Percentiles rank a stretch among this genome's conserved stretches.
Conservation (phyloP, 495 filamentous ascomycete species). For the Aspergillus hancockii region DNA sequence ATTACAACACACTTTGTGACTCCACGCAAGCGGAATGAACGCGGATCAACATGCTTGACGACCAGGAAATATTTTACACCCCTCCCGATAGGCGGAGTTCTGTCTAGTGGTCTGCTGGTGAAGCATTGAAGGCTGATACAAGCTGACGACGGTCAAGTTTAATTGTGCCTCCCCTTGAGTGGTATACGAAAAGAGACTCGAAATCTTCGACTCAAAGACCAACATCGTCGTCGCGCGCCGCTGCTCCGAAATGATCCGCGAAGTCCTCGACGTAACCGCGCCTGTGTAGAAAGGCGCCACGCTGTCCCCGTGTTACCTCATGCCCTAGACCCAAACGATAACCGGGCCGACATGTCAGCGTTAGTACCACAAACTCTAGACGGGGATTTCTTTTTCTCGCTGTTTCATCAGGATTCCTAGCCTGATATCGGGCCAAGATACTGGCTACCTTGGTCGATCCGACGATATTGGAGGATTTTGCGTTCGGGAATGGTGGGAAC, state of each 20-base stretch:
- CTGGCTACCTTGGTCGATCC: slow-evolving; percentile 29
- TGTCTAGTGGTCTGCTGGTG: too few relatives aligned
- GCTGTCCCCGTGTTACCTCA: not conserved
- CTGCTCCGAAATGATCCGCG: slow-evolving; percentile 29
- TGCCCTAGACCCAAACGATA: not conserved
- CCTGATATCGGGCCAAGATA: slow-evolving; percentile 26
- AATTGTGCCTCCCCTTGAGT: too few relatives aligned
- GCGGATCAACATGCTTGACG: too few relatives aligned
- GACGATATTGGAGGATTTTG: slow-evolving; percentile 31
- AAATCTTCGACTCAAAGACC: slow-evolving; percentile 31
- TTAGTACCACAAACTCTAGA: slow-evolving; percentile 6
- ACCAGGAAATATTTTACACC: too few relatives aligned
- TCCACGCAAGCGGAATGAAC: too few relatives aligned
- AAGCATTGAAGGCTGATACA: too few relatives aligned
- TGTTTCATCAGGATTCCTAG: slow-evolving; percentile 24
- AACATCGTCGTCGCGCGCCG: slow-evolving; percentile 30
- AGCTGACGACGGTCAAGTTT: too few relatives aligned
- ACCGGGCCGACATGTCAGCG: not conserved
- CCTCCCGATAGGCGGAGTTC: too few relatives aligned
- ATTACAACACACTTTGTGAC: too few relatives aligned
- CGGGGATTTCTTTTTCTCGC: slow-evolving; percentile 26
- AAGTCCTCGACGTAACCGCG: slow-evolving; percentile 26
- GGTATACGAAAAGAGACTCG: slow-evolving; percentile 22
- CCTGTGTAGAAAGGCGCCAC: slow-evolving; percentile 19
- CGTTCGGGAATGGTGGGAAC: slow-evolving; percentile 25